A percentile compares a stretch with the other conserved stretches of the same genome.
Conservation (phyloP, 2,329 filamentous ascomycete species). For the Kalaharituber pfeilii region DNA sequence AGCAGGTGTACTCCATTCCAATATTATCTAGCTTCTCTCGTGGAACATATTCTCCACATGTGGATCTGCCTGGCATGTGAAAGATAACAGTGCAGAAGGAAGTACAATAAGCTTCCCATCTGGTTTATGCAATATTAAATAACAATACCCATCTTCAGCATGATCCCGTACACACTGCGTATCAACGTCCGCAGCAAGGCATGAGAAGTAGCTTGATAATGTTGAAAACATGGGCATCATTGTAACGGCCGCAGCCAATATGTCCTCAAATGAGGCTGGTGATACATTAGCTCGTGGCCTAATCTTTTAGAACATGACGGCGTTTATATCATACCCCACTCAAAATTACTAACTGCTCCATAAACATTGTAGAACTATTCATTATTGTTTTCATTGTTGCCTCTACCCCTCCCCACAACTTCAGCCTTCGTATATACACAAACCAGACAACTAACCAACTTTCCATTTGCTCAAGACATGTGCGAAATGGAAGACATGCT, state of each 20-base stretch:
- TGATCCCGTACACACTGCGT: constrained; percentile 98
- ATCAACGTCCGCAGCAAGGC: constrained; percentile 76
- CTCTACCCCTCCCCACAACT: constrained; percentile 17
- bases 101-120: constrained; percentile 85
- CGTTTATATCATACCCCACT: too few relatives aligned
- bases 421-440: constrained; percentile 62
- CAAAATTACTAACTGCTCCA: constrained; percentile 22
- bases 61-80: not conserved
- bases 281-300: too few relatives aligned
- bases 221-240: constrained; percentile 41
- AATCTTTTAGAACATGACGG: too few relatives aligned
- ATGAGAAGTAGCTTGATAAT: constrained; percentile 34
- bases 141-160: constrained; percentile 84
- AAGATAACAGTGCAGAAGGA: constrained; percentile 31
- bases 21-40: constrained; percentile 56
- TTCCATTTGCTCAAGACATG: constrained; percentile 96
- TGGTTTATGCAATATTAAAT: constrained; percentile 83
- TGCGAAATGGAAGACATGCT: constrained; percentile 93
- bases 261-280: constrained; percentile 27
- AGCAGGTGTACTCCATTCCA: constrained; percentile 82
- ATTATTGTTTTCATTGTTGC: constrained; percentile 22
- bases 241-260: constrained; percentile 86
- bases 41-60: constrained; percentile 32
- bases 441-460: constrained; percentile 79
- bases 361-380: constrained; percentile 34